A percentile compares a stretch with the other conserved stretches of the same genome.
Evolutionary conservation across 441 rosid genomes (phyloP).

Genomic region (Erodium chrysanthum): DNA sequence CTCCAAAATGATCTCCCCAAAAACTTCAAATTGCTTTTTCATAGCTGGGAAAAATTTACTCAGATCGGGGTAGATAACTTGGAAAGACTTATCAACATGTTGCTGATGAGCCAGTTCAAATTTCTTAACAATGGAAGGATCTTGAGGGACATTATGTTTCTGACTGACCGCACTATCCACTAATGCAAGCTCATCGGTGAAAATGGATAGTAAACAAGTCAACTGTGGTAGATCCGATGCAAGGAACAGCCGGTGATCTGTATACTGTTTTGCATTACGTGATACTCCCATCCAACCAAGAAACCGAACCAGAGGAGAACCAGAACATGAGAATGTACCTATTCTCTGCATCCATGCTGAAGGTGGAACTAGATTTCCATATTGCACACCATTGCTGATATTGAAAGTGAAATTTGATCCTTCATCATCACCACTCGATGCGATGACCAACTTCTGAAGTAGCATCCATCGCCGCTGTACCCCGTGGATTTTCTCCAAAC

Average conservation of each 20-base stretch:
- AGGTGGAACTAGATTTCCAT: constrained; percentile 55
- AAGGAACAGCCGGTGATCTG: constrained; percentile 47
- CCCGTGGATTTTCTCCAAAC: constrained; percentile 36
- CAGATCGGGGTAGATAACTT: constrained; percentile 56
- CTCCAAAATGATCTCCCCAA: constrained; percentile 66
- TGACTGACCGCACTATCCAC: constrained; percentile 33
- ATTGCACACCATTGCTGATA: constrained; percentile 31
- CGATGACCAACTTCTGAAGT: constrained; percentile 62
- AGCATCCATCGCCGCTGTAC: constrained; percentile 57
- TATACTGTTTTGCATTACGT: constrained; percentile 50
- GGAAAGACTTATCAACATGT: constrained; percentile 38
- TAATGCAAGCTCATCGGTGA: constrained; percentile 60
- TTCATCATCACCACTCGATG: constrained; percentile 53
- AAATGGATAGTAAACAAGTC: constrained; percentile 49
- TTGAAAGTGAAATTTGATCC: constrained; percentile 36
- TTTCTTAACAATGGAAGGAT: constrained; percentile 15
- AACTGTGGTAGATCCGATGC: constrained; percentile 59
- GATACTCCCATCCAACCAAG: constrained; percentile 93
- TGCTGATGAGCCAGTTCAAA: constrained; percentile 29
- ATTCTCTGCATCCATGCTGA: constrained; percentile 61
- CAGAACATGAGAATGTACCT: constrained; percentile 45
- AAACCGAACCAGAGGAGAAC: constrained; percentile 62
- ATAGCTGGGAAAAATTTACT: constrained; percentile 58
- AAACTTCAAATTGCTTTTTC: constrained; percentile 54
- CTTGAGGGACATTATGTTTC: constrained; percentile 27